A percentile compares a stretch with the other conserved stretches of the same genome.
phyloP scores from a whole-genome alignment of 2,329 filamentous ascomycete genomes.

The Lasiodiplodia hormozganensis region DNA sequence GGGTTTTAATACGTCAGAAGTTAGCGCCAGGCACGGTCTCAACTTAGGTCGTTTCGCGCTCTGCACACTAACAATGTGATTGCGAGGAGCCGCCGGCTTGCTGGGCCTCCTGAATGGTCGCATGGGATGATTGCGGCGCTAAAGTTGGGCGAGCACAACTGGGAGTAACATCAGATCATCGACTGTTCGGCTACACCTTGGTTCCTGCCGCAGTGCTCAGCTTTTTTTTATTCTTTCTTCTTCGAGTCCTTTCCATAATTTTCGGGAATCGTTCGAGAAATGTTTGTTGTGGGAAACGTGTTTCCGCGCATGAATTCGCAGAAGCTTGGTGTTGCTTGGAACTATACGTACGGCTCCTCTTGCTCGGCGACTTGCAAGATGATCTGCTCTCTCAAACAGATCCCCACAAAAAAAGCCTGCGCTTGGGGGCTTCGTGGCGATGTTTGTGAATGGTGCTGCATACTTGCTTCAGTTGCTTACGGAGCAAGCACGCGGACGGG shows the following conservation, averaged over 20 bases:
- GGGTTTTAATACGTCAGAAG: not conserved
- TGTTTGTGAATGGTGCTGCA: not conserved
- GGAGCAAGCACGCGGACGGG: not conserved
- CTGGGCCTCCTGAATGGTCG: not conserved
- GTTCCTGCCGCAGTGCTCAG: not conserved
- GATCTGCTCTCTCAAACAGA: not conserved
- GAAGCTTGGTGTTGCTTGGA: slow-evolving; percentile 7
- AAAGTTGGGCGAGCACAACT: not conserved
- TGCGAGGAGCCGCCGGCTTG: not conserved
- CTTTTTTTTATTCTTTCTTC: not conserved
- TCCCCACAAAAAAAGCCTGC: too few relatives aligned
- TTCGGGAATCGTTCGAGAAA: not conserved
- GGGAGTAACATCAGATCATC: not conserved
- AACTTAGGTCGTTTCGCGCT: not conserved
- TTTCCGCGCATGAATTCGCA: not conserved
- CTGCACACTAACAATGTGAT: not conserved
- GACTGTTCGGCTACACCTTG: not conserved
- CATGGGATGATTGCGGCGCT: not conserved
- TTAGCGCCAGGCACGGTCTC: slow-evolving; percentile 1
- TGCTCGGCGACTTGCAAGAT: not conserved
- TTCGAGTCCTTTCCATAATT: too few relatives aligned
- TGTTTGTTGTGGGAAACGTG: not conserved
- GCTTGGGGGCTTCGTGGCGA: too few relatives aligned
- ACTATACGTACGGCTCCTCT: not conserved
- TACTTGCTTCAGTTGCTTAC: not conserved